Conservation (phyloP, 139 green algal genomes). For the Spirogloea muscicola region DNA sequence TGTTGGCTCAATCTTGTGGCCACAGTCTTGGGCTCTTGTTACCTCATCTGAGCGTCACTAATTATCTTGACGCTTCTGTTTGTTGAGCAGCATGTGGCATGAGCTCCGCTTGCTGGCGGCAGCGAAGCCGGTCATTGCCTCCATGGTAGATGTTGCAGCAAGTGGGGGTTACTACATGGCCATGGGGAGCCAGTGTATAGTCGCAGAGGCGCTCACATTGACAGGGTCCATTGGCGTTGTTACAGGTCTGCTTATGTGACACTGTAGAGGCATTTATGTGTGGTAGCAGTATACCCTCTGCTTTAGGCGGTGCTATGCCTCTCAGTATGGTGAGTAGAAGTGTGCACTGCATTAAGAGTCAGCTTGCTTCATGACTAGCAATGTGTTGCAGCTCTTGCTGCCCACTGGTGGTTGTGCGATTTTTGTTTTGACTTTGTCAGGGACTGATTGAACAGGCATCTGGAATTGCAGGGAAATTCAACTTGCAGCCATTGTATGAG, state of each 20-base stretch:
- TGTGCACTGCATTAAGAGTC: neutral
- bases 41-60: neutral
- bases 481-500: constrained; percentile 78
- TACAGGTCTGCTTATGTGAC: constrained; percentile 32
- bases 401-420: too few relatives aligned
- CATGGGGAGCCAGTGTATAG: constrained; percentile 73
- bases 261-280: neutral
- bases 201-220: constrained; percentile 85
- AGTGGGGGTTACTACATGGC: constrained; percentile 93
- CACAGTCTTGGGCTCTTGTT: neutral
- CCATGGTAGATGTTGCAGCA: constrained; percentile 91
- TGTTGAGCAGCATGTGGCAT: constrained; percentile 75
- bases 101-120: constrained; percentile 66
- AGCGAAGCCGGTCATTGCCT: constrained; percentile 88
- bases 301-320: neutral
- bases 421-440: too few relatives aligned
- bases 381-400: neutral
- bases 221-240: constrained; percentile 90
- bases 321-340: neutral
- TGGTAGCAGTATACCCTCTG: neutral
- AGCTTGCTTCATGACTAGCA: constrained; percentile 1
- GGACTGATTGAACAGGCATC: neutral
- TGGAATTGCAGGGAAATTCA: constrained; percentile 73
- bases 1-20: too few relatives aligned
- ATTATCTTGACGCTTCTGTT: neutral